Base-by-base conservation (phyloP, 305 asterid species). In the Rubia peregrina region DNA sequence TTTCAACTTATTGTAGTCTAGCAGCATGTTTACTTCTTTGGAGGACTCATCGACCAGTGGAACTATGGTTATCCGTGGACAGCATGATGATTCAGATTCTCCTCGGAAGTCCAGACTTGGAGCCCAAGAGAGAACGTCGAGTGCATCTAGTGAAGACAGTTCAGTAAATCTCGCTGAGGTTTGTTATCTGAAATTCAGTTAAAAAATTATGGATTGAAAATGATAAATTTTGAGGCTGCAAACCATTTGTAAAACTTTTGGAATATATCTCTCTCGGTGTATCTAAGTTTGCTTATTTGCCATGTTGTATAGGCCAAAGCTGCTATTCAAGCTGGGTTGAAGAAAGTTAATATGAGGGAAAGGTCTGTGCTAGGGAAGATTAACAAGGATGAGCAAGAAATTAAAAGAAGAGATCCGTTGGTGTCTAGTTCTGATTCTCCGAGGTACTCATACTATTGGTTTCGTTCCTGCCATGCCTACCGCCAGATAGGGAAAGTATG, bases 1-100 rank as follows among this genome's bases (percentile, higher is more conserved):
- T 69, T 76, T 80, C 70, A 77, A 55, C 74, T 75, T 74, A 59
- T 71, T 81, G 81, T 75, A 92, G 98, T 87, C 96, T 77, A 87
- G 90, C 81, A 84, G 90, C 84, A 74, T 84, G 24, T 73, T 72
- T 83, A 79, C 86, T 76, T 87, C 92, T 61, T 70, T 86, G 22
- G 98, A 92, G 75, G 96, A 87, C 80, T 74, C 88, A 77, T 85
- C 98, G 75, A 87, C 81, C 76, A 87, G 93, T 73, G 96, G 98
- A 65, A 92, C 98, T 41, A 78, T 92, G 69, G 93, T 88, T 78
- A 90, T 87, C 74, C 97, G 98, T 72, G 97, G 97, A 30, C 94
- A 84, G 61, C 83, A 80, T 67, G 98, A 90, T 71, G 98, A 92
- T 79, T 80, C 85, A 40, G 92, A 85, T 78, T 87, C 98, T 80